phyloP scores from a whole-genome alignment of 441 rosid species.

The Gossypium lobatum region DNA sequence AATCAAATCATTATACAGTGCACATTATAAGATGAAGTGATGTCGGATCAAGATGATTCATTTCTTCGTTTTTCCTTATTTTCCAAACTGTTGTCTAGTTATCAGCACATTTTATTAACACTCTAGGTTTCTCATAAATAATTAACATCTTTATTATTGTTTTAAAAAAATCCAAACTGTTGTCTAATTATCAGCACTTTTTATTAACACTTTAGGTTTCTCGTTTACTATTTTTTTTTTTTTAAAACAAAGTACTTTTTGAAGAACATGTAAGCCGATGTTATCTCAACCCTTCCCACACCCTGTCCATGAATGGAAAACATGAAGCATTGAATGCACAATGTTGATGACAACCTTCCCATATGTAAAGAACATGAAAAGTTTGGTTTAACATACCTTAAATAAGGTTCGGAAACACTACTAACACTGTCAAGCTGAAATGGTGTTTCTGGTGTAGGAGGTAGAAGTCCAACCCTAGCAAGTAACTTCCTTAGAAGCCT shows the following conservation, averaged over 20 bases:
- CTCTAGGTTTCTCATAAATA: not conserved
- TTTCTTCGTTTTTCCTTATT: not conserved
- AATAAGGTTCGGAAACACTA: conserved; percentile 62
- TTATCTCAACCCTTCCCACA: not conserved
- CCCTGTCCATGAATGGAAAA: not conserved
- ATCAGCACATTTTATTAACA: conserved; percentile 1
- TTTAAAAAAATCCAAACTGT: not conserved
- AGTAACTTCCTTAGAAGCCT: conserved; percentile 76
- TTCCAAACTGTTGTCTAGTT: conserved; percentile 1
- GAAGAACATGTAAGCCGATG: not conserved
- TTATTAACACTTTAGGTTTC: conserved; percentile 1
- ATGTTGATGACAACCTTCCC: not conserved
- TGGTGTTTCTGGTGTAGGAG: conserved; percentile 57
- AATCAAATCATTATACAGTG: conserved; percentile 8
- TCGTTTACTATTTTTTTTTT: not conserved
- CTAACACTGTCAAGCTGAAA: conserved; percentile 45
- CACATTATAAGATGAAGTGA: not conserved
- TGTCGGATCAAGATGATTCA: conserved; percentile 9
- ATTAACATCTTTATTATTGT: not conserved
- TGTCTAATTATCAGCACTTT: conserved; percentile 1
- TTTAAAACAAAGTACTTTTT: not conserved
- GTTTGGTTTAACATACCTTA: conserved; percentile 46
- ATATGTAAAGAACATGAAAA: conserved; percentile 7
- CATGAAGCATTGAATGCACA: conserved; percentile 1
- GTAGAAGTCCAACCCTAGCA: conserved; percentile 59